Percentiles rank a stretch among this genome's conserved stretches.
Evolutionary conservation across 768 basidiomycete genomes (phyloP).

Genomic region (Agaricus bisporus): DNA sequence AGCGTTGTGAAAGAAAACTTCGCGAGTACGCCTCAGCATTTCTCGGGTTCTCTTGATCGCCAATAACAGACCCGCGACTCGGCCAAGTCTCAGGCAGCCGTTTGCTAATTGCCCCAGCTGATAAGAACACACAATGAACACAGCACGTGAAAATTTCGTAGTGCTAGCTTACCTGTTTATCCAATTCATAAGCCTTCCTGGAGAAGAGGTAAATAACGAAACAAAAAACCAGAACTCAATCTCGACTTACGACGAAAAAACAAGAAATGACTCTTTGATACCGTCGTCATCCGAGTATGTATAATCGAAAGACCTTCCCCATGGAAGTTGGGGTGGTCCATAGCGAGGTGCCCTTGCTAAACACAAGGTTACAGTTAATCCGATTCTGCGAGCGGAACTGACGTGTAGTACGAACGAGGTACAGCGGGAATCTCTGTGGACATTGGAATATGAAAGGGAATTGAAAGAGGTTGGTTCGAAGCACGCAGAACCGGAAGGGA

Average conservation of each 20-base stretch:
- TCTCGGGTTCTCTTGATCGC: conserved; percentile 3
- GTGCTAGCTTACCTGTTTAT: background rate
- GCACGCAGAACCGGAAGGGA: too few species aligned
- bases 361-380: background rate
- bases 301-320: conserved; percentile 3
- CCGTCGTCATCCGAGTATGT: conserved; percentile 5
- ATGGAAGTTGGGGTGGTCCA: background rate
- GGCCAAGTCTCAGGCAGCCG: conserved; percentile 2
- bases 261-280: conserved; percentile 1
- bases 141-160: background rate
- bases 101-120: conserved; percentile 1
- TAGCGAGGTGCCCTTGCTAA: background rate
- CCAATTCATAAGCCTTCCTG: conserved; percentile 1
- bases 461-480: too few species aligned
- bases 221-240: background rate
- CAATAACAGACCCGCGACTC: conserved; percentile 3
- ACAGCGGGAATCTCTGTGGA: too few species aligned
- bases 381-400: background rate
- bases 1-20: conserved; percentile 3
- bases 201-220: background rate
- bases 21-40: background rate
- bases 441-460: too few species aligned
- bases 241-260: background rate
- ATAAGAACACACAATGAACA: background rate
- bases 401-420: too few species aligned